A percentile compares a stretch with the other conserved stretches of the same genome.
phyloP scores from a whole-genome alignment of 768 basidiomycete genomes.

The Rubroboletus satanas region DNA sequence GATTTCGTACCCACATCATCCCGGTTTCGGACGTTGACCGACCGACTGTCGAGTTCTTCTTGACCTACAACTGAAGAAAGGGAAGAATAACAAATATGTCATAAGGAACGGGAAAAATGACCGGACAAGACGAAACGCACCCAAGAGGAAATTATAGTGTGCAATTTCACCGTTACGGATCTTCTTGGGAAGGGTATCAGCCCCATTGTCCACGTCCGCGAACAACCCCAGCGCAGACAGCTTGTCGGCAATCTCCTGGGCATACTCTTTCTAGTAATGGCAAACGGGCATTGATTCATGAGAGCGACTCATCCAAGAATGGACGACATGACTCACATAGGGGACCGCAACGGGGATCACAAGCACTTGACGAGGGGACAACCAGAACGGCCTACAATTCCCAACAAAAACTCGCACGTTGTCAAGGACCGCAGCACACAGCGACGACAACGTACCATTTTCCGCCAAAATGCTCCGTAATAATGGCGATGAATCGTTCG shows the following conservation, averaged over 20 bases:
- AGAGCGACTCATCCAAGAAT: neutral
- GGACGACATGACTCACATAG: constrained; percentile 55
- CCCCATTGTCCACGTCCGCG: constrained; percentile 89
- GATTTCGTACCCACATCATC: constrained; percentile 89
- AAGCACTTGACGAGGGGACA: constrained; percentile 92
- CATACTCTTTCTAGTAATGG: constrained; percentile 75
- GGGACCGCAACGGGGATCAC: constrained; percentile 91
- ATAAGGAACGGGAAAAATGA: neutral
- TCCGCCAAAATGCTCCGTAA: constrained; percentile 95
- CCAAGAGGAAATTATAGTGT: constrained; percentile 97
- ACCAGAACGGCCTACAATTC: constrained; percentile 86
- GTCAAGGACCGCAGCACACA: neutral
- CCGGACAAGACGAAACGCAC: constrained; percentile 41
- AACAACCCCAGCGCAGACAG: constrained; percentile 71
- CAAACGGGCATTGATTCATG: too few relatives aligned
- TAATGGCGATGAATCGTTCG: constrained; percentile 94
- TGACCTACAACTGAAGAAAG: constrained; percentile 79
- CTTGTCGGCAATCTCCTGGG: constrained; percentile 68
- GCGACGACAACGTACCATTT: constrained; percentile 67
- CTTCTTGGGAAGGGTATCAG: constrained; percentile 94
- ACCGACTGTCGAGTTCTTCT: constrained; percentile 78
- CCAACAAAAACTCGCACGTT: neutral
- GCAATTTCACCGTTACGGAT: constrained; percentile 96
- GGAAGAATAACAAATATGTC: neutral
- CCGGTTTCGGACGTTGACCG: constrained; percentile 94